A percentile compares a stretch with the other conserved stretches of the same genome.
Conservation (phyloP, 208 protist genomes). For the Crithidia brevicula region DNA sequence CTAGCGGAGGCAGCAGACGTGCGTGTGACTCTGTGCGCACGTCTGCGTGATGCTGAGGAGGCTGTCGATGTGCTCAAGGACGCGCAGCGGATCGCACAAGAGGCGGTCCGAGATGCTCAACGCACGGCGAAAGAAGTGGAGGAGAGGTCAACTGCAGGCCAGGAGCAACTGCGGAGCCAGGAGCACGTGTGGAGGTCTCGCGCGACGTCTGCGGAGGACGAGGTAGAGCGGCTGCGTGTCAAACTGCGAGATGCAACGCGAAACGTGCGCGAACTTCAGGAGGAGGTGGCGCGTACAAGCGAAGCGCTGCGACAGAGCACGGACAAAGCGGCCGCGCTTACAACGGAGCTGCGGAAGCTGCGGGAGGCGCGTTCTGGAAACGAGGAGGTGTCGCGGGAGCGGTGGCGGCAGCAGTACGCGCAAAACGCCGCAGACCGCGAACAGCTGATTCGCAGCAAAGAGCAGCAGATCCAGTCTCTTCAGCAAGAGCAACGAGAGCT, state of each 20-base stretch:
- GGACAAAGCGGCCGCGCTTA: constrained; percentile 3
- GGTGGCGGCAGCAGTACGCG: constrained; percentile 28
- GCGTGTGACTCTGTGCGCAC: constrained; percentile 5
- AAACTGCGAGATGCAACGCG: constrained; percentile 2
- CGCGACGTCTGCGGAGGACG: constrained; percentile 22
- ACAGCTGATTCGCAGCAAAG: constrained; percentile 11
- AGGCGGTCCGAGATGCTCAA: constrained; percentile 19
- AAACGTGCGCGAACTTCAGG: constrained; percentile 1
- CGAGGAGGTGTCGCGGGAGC: constrained; percentile 15
- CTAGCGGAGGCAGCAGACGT: constrained; percentile 11
- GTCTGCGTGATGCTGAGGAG: constrained; percentile 31
- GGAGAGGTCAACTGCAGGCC: background rate
- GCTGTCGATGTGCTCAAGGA: constrained; percentile 27
- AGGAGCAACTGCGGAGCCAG: constrained; percentile 8
- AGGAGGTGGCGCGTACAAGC: constrained; percentile 5
- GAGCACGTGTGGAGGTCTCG: constrained; percentile 11
- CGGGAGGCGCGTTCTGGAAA: background rate
- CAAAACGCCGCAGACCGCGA: constrained; percentile 24
- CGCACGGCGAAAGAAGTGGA: constrained; percentile 8
- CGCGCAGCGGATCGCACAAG: constrained; percentile 24
- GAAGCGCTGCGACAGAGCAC: constrained; percentile 14
- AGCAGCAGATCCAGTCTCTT: constrained; percentile 9
- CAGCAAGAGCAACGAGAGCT: constrained; percentile 9
- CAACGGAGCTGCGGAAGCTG: constrained; percentile 5
- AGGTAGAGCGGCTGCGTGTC: constrained; percentile 4